Evolutionary conservation across 257 asterid genomes (phyloP), one percentile per base, ranked within the genome.

Genomic region (Solanum acaule): DNA sequence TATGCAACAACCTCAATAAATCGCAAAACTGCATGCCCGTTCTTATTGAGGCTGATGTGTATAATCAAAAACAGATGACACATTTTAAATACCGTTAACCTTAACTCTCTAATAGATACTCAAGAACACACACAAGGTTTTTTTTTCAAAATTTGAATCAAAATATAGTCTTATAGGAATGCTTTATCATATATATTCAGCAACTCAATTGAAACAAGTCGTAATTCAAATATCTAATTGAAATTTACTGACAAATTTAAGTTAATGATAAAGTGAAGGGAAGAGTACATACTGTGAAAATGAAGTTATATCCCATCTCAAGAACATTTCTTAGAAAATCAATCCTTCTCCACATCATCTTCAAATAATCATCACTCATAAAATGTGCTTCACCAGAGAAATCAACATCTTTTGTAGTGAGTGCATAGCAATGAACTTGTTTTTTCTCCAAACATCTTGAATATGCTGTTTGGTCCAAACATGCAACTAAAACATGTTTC

Each of bases 281-380:
- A 16, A 52, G 63, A 52, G 63, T 4, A 14, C 22, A 33, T 91
- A 94, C 98, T 89, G 96, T 92, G 90, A 94, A 94, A 75, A 94
- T 71, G 88, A 94, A 94, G 82, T 90, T 88, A 76, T 86, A 94
- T 29, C 96, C 96, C 86, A 84, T 8, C 38, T 91, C 75, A 22
- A 94, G 95, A 88, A 93, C 95, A 7, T 14, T 68, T 8, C 87
- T 92, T 8, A 91, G 89, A 85, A 94, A 93, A 72, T 93, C 91
- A 61, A 94, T 94, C 88, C 92, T 92, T 71, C 91, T 90, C 98
- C 96, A 94, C 92, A 94, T 90, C 95, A 94, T 91, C 89, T 92
- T 91, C 89, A 94, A 65, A 40, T 94, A 94, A 72, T 92, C 93
- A 23, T 86, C 79, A 13, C 87, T 88, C 96, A 94, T 92, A 88